Conservation (phyloP, 805 yeast species). For the Candida lessepsii region DNA sequence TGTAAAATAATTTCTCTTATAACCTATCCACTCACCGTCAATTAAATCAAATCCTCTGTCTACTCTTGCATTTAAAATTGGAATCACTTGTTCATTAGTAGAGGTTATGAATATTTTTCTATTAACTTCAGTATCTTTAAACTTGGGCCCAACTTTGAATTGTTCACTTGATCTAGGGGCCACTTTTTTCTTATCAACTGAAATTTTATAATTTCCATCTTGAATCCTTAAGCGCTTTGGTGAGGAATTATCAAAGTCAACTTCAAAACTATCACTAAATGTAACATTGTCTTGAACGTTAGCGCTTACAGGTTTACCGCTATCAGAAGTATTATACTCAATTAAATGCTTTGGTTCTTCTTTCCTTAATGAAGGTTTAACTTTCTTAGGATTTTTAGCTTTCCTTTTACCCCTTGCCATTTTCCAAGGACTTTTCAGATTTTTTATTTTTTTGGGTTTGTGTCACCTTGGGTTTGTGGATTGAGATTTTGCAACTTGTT, state of each 20-base stretch:
- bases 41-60: slow-evolving; percentile 61
- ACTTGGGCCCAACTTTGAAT: slow-evolving; percentile 66
- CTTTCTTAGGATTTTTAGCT: background rate
- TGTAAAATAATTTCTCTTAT: slow-evolving; percentile 68
- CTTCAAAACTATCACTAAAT: background rate
- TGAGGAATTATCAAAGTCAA: background rate
- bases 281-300: background rate
- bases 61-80: slow-evolving; percentile 51
- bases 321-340: background rate
- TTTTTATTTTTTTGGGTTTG: background rate
- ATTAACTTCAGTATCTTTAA: slow-evolving; percentile 31
- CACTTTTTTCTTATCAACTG: slow-evolving; percentile 23
- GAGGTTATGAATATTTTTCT: slow-evolving; percentile 10
- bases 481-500: slow-evolving; percentile 2
- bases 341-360: background rate
- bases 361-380: background rate
- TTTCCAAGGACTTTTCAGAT: background rate
- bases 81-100: slow-evolving; percentile 28
- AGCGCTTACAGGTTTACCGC: background rate
- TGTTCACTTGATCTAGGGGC: slow-evolving; percentile 69
- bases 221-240: background rate
- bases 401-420: background rate
- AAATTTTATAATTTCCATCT: background rate
- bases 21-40: slow-evolving; percentile 63
- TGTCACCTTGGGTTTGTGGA: background rate